phyloP scores from a whole-genome alignment of 257 asterid species.

The Cynanchum wilfordii region DNA sequence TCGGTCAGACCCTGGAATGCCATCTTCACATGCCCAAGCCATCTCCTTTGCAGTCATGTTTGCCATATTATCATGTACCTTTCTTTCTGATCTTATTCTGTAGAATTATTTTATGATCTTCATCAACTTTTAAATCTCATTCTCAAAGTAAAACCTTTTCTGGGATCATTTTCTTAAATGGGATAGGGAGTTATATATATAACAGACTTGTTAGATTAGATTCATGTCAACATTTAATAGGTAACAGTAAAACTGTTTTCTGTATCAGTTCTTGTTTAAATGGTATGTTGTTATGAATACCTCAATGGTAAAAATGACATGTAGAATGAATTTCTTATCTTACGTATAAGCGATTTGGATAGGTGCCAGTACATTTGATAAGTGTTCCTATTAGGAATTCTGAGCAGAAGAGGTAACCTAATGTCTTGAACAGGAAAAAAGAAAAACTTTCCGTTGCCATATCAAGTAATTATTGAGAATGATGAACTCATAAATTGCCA shows the following conservation, averaged over 20 bases:
- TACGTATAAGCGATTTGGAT: background rate
- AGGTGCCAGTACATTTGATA: background rate
- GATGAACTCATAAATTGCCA: background rate
- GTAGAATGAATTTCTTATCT: background rate
- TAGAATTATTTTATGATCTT: background rate
- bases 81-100: background rate
- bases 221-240: background rate
- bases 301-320: background rate
- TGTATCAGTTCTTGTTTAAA: background rate
- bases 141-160: background rate
- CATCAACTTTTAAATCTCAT: background rate
- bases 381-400: background rate
- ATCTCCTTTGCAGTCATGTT: conserved; percentile 43
- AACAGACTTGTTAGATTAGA: background rate
- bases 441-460: no score
- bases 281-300: background rate
- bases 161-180: background rate
- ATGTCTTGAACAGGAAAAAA: background rate
- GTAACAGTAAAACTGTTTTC: background rate
- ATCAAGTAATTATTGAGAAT: no score
- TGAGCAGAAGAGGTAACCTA: background rate
- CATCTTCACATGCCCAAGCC: conserved; percentile 82
- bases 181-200: background rate
- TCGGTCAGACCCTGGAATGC: conserved; percentile 92
- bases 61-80: conserved; percentile 47